These are phyloP conservation scores for Olyra latifolia DNA, from an alignment of 176 grass and related monocot genomes.

Conservation along the genomic window DNA sequence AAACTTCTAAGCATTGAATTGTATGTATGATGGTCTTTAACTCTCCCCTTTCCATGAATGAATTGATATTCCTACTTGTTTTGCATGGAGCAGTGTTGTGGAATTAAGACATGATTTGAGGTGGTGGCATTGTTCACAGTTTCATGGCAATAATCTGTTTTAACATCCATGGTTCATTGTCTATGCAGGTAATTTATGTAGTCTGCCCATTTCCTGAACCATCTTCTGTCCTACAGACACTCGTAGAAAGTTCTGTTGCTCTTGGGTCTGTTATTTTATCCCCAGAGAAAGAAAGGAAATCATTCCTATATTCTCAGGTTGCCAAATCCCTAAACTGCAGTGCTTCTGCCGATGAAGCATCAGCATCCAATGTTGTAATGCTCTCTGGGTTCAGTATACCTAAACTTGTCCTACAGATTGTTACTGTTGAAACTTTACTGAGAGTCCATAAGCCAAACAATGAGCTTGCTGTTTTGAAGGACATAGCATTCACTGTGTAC, in stretches of 20 bases:
- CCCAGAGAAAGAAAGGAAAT: constrained; percentile 72
- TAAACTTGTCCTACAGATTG: constrained; percentile 92
- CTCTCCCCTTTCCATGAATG: neutral
- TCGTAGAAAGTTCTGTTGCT: constrained; percentile 84
- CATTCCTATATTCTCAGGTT: constrained; percentile 64
- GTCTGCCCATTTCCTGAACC: constrained; percentile 94
- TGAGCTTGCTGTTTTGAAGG: constrained; percentile 88
- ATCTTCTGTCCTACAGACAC: constrained; percentile 68
- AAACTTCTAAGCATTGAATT: neutral
- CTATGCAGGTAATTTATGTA: constrained; percentile 82
- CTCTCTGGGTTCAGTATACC: constrained; percentile 92
- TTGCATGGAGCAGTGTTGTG: no score
- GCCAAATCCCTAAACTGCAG: constrained; percentile 60
- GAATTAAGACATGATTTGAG: no score
- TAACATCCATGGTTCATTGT: constrained; percentile 25
- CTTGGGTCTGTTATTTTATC: constrained; percentile 76
- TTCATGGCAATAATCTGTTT: constrained; percentile 22
- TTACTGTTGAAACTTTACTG: constrained; percentile 79
- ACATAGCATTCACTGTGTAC: constrained; percentile 96
- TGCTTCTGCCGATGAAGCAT: constrained; percentile 68
- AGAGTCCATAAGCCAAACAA: constrained; percentile 72
- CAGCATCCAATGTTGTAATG: constrained; percentile 82
- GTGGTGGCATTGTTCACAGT: no score
- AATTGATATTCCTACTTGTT: constrained; percentile 13
- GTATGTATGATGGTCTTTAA: neutral